phyloP scores from a whole-genome alignment of 768 basidiomycete genomes.

The Tylopilus intermedius region DNA sequence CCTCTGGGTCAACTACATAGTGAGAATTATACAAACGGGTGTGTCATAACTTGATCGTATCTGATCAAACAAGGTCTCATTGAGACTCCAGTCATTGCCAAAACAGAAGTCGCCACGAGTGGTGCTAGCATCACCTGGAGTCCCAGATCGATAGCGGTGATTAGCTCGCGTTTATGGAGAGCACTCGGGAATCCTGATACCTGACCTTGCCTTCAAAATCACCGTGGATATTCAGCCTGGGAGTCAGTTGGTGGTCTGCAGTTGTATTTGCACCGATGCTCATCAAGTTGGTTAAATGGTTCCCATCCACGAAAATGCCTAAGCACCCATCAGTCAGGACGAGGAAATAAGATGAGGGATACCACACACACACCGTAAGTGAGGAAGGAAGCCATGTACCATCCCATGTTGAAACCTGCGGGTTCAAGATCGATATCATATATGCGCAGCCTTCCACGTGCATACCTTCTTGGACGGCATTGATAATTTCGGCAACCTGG shows the following conservation, averaged over 20 bases:
- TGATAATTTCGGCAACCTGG: conserved; percentile 15
- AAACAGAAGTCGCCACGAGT: conserved; percentile 21
- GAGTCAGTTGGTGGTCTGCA: not conserved
- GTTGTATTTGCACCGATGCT: conserved; percentile 21
- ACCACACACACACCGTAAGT: conserved; percentile 3
- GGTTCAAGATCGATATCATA: not conserved
- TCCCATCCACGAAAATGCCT: conserved; percentile 24
- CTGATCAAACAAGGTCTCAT: conserved; percentile 19
- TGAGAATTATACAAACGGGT: not conserved
- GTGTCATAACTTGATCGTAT: not conserved
- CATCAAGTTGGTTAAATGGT: conserved; percentile 25
- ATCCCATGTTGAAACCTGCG: conserved; percentile 23
- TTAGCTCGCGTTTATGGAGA: not conserved
- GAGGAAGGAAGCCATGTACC: conserved; percentile 11
- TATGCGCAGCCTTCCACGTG: too few relatives aligned
- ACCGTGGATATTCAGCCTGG: conserved; percentile 19
- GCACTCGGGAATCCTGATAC: not conserved
- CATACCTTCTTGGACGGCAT: conserved; percentile 18
- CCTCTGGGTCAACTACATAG: conserved; percentile 9
- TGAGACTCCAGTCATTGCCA: conserved; percentile 19
- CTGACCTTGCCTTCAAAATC: conserved; percentile 15
- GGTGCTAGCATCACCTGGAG: conserved; percentile 19
- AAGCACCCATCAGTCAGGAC: not conserved
- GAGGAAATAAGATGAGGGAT: not conserved
- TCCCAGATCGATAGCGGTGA: not conserved